phyloP scores from a whole-genome alignment of 805 yeast genomes.

The Helenozyma rhizophorensis region DNA sequence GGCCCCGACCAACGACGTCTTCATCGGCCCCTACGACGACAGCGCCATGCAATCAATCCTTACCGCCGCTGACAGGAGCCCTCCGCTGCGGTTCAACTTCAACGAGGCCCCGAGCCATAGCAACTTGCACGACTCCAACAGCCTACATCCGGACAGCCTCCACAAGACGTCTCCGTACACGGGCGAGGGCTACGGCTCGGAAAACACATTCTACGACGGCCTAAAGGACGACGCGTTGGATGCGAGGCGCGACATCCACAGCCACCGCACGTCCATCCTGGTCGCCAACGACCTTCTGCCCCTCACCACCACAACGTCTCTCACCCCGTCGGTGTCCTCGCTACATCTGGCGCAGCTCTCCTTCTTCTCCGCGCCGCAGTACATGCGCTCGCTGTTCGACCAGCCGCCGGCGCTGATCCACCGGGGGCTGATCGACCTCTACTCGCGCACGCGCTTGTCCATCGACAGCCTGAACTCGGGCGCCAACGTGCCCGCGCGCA shows the following conservation, averaged over 20 bases:
- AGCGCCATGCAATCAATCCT: no score
- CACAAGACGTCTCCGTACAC: no score
- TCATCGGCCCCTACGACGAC: no score
- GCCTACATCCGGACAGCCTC: no score
- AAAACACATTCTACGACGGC: conserved; percentile 1
- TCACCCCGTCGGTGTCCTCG: conserved; percentile 37
- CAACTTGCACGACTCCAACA: no score
- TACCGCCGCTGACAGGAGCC: no score
- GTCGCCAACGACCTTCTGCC: conserved; percentile 33
- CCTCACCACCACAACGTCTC: conserved; percentile 40
- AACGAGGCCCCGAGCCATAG: no score
- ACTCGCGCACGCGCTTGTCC: conserved; percentile 23
- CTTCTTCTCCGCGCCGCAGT: conserved; percentile 41
- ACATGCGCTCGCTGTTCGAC: conserved; percentile 35
- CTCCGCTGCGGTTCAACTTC: no score
- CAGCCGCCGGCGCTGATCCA: conserved; percentile 26
- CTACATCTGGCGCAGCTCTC: conserved; percentile 41
- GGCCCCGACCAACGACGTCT: not conserved
- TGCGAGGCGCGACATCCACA: conserved; percentile 1
- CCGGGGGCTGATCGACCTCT: conserved; percentile 32
- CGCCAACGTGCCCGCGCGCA: conserved; percentile 8
- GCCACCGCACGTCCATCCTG: conserved; percentile 14
- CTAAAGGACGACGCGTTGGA: not conserved
- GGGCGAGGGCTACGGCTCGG: no score
- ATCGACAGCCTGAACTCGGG: conserved; percentile 27